A percentile compares a stretch with the other conserved stretches of the same genome.
Conservation (phyloP, 768 basidiomycete species). For the Leccinum subtestaceum region DNA sequence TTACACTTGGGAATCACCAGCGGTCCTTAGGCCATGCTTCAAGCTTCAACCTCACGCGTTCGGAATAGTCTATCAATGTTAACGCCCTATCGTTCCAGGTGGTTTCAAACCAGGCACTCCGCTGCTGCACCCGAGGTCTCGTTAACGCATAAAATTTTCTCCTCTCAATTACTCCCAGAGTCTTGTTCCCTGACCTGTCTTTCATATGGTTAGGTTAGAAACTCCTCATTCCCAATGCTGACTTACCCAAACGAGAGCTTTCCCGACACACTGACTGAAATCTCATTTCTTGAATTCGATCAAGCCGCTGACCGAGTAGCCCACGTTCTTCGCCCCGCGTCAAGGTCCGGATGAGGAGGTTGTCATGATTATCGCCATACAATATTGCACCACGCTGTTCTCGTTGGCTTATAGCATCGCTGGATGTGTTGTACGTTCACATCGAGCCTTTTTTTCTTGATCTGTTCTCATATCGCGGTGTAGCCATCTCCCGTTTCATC, state of each 20-base stretch:
- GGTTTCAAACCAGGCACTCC: too few relatives aligned
- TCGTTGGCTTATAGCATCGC: neutral
- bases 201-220: constrained; percentile 19
- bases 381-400: neutral
- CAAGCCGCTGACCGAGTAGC: constrained; percentile 34
- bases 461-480: neutral
- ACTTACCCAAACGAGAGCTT: constrained; percentile 14
- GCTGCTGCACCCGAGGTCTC: too few relatives aligned
- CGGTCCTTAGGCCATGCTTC: too few relatives aligned
- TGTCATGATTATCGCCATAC: constrained; percentile 33
- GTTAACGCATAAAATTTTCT: neutral
- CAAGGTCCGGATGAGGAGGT: constrained; percentile 24
- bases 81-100: too few relatives aligned
- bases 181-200: constrained; percentile 20
- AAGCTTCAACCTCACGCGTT: too few relatives aligned
- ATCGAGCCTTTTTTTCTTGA: neutral
- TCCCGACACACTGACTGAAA: constrained; percentile 13
- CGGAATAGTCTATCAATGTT: too few relatives aligned
- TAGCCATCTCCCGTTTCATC: constrained; percentile 25
- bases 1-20: neutral
- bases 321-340: constrained; percentile 21
- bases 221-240: constrained; percentile 11
- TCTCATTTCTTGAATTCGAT: constrained; percentile 26
- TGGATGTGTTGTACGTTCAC: neutral
- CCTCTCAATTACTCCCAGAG: constrained; percentile 19